These are phyloP conservation scores for Triticum urartu DNA, from an alignment of 176 grass and related monocot species.

Conservation along the genomic window DNA sequence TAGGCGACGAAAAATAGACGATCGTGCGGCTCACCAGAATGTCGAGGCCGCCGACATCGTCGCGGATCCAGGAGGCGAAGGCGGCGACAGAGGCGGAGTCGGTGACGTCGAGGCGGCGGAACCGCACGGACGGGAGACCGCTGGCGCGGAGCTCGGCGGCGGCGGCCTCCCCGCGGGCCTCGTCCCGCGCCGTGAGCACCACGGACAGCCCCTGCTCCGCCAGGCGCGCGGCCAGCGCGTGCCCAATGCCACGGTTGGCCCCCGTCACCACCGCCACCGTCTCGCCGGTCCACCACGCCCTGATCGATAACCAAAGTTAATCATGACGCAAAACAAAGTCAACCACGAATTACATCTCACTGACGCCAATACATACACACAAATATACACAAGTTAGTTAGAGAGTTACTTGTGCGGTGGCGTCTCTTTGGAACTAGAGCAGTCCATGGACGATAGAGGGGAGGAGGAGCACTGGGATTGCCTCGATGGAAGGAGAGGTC, in stretches of 20 bases:
- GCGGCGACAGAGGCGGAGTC: slow-evolving; percentile 56
- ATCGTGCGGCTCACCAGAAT: slow-evolving; percentile 60
- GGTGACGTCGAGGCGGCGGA: slow-evolving; percentile 61
- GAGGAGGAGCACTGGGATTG: background rate
- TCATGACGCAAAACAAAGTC: background rate
- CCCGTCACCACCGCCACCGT: slow-evolving; percentile 82
- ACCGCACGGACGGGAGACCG: slow-evolving; percentile 36
- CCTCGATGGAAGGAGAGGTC: background rate
- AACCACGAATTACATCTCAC: background rate
- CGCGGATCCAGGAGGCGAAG: slow-evolving; percentile 65
- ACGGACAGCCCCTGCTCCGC: slow-evolving; percentile 71
- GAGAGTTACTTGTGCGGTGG: slow-evolving; percentile 35
- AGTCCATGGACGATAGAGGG: slow-evolving; percentile 31
- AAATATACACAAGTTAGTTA: background rate
- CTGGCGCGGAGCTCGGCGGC: slow-evolving; percentile 46
- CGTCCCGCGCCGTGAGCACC: slow-evolving; percentile 73
- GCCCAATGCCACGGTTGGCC: slow-evolving; percentile 73
- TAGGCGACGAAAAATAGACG: background rate
- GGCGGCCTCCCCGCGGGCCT: slow-evolving; percentile 58
- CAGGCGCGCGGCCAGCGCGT: slow-evolving; percentile 44
- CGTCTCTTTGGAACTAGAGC: slow-evolving; percentile 38
- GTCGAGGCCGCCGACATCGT: slow-evolving; percentile 59
- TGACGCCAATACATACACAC: background rate
- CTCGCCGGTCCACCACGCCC: slow-evolving; percentile 65
- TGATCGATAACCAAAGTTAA: background rate